Percentiles rank a stretch among this genome's conserved stretches.
Conservation (phyloP, 768 basidiomycete species). For the Hericium erinaceus region DNA sequence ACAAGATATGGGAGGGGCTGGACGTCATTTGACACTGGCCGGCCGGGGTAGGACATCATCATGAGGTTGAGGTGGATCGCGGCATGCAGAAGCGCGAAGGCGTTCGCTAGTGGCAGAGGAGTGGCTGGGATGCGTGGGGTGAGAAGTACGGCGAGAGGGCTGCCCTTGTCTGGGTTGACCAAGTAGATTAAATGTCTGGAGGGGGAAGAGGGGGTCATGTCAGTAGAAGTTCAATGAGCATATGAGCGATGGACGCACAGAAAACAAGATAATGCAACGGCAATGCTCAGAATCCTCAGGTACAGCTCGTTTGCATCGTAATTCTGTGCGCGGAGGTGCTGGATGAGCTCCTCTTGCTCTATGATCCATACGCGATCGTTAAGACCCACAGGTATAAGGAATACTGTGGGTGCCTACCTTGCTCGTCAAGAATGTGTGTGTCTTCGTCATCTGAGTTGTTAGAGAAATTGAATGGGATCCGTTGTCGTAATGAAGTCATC, state of each 20-base stretch:
- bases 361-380: neutral
- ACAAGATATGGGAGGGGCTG: neutral
- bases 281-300: conserved; percentile 27
- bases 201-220: conserved; percentile 8
- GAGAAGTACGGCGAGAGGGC: conserved; percentile 39
- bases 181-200: conserved; percentile 43
- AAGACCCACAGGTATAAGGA: neutral
- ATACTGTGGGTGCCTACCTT: neutral
- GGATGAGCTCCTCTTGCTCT: conserved; percentile 59
- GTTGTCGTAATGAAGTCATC: neutral
- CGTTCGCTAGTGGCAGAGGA: conserved; percentile 6
- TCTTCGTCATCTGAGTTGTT: neutral
- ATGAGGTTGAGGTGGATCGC: conserved; percentile 3
- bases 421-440: neutral
- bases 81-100: conserved; percentile 15
- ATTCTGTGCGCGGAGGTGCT: conserved; percentile 37
- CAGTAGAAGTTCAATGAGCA: neutral
- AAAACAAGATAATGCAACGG: neutral
- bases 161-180: conserved; percentile 26
- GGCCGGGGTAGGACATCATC: neutral
- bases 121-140: conserved; percentile 8
- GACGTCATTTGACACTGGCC: neutral
- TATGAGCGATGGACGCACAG: conserved; percentile 4
- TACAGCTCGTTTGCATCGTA: conserved; percentile 33
- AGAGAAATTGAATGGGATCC: neutral